Evolutionary conservation across 352 stramenopile species (phyloP).

Genomic region (Phytophthora sansomeana): DNA sequence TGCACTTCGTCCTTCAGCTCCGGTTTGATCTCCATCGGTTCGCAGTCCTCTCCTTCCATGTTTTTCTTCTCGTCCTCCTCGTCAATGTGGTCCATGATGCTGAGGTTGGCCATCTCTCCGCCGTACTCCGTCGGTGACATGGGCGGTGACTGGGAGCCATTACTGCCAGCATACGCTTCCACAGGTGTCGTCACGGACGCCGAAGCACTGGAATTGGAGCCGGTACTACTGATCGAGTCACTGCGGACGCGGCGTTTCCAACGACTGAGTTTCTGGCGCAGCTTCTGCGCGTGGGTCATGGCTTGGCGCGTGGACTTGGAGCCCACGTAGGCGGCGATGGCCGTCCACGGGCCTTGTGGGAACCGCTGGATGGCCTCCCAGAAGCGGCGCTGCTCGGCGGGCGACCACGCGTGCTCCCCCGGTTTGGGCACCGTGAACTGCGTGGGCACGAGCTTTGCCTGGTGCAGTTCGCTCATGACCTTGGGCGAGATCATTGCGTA

Average conservation of each 20-base stretch:
- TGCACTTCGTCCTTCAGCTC: constrained; percentile 23
- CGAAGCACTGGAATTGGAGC: constrained; percentile 36
- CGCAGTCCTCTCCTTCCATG: constrained; percentile 24
- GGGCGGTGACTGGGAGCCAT: constrained; percentile 30
- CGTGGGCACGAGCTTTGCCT: constrained; percentile 62
- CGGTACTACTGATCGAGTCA: constrained; percentile 30
- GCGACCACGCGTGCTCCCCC: constrained; percentile 59
- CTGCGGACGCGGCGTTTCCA: constrained; percentile 61
- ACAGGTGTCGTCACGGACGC: constrained; percentile 23
- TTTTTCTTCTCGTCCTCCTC: constrained; percentile 34
- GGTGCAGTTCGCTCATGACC: constrained; percentile 64
- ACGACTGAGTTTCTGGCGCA: constrained; percentile 69
- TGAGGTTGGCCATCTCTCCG: constrained; percentile 32
- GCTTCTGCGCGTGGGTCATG: constrained; percentile 77
- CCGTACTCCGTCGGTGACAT: constrained; percentile 38
- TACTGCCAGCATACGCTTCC: constrained; percentile 20
- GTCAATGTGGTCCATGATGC: constrained; percentile 36
- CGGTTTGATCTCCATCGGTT: constrained; percentile 31
- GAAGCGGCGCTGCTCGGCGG: constrained; percentile 55
- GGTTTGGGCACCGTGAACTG: constrained; percentile 68
- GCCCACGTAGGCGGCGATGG: constrained; percentile 65
- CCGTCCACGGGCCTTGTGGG: constrained; percentile 68
- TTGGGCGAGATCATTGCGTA: constrained; percentile 60
- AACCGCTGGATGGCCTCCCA: constrained; percentile 69
- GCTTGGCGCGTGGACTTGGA: constrained; percentile 72